phyloP scores from a whole-genome alignment of 129 eudicot species.

The Cynara cardunculus region DNA sequence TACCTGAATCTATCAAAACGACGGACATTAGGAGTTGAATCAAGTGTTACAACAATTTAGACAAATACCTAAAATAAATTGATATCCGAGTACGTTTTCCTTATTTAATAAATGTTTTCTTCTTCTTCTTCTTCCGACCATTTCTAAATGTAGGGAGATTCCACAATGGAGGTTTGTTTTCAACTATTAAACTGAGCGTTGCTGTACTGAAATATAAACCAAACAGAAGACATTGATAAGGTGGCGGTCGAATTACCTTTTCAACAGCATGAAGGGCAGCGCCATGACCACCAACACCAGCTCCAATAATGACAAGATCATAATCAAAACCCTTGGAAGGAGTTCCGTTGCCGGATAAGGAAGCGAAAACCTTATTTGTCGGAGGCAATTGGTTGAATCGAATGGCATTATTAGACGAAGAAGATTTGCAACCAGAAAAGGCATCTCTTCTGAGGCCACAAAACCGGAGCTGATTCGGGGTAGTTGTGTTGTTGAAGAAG shows the following conservation, averaged over 20 bases:
- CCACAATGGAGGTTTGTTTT: not conserved
- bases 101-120: no score
- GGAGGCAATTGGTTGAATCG: constrained; percentile 10
- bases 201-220: not conserved
- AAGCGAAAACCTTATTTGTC: constrained; percentile 25
- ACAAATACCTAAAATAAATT: not conserved
- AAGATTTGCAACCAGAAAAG: constrained; percentile 16
- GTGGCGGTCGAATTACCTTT: constrained; percentile 33
- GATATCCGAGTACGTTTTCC: not conserved
- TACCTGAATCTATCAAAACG: not conserved
- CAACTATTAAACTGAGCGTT: no score
- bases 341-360: constrained; percentile 43
- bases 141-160: no score
- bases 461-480: constrained; percentile 41
- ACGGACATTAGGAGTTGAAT: not conserved
- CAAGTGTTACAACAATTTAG: not conserved
- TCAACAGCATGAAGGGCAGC: constrained; percentile 87
- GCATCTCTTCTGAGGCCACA: constrained; percentile 56
- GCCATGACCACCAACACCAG: constrained; percentile 88
- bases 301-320: constrained; percentile 76
- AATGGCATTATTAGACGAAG: not conserved
- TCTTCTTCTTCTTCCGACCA: no score
- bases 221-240: not conserved
- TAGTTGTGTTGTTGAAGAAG: constrained; percentile 8
- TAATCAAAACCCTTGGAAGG: constrained; percentile 50